phyloP scores from a whole-genome alignment of 139 green algal genomes.

The Coelastrella sp. region DNA sequence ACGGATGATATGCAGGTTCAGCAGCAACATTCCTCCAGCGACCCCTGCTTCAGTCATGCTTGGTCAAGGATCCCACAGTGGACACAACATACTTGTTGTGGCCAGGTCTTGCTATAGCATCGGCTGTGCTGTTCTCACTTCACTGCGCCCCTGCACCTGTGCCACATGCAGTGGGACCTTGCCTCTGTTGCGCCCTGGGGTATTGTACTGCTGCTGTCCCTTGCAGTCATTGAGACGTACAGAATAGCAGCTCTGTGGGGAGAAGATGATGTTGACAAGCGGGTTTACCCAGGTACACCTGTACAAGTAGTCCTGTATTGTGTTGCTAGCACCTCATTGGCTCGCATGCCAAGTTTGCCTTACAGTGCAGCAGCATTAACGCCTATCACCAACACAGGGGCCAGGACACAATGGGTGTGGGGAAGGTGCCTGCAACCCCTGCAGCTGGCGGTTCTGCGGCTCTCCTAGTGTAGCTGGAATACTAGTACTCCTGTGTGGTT shows the following conservation, averaged over 20 bases:
- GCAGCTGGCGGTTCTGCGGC: too few species aligned
- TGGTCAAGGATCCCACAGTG: too few species aligned
- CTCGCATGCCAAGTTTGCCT: background rate
- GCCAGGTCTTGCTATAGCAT: too few species aligned
- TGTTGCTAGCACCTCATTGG: background rate
- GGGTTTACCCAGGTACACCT: constrained; percentile 33
- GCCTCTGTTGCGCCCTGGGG: constrained; percentile 17
- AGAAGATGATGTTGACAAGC: constrained; percentile 40
- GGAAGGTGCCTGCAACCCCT: too few species aligned
- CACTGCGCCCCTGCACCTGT: background rate
- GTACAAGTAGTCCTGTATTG: background rate
- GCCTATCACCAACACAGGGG: background rate
- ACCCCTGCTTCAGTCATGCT: too few species aligned
- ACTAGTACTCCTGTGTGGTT: background rate
- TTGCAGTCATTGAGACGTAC: constrained; percentile 36
- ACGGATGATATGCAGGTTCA: too few species aligned
- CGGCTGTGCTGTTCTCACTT: background rate
- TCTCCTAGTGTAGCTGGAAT: background rate
- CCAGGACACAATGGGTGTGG: too few species aligned
- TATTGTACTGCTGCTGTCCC: constrained; percentile 17
- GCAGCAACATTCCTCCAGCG: too few species aligned
- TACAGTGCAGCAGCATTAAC: background rate
- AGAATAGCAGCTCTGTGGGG: constrained; percentile 38
- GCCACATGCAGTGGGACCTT: background rate
- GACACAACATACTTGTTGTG: too few species aligned